Percentiles rank a stretch among this genome's conserved stretches.
phyloP scores from a whole-genome alignment of 2,329 filamentous ascomycete species.

The Diplocarpon mali region DNA sequence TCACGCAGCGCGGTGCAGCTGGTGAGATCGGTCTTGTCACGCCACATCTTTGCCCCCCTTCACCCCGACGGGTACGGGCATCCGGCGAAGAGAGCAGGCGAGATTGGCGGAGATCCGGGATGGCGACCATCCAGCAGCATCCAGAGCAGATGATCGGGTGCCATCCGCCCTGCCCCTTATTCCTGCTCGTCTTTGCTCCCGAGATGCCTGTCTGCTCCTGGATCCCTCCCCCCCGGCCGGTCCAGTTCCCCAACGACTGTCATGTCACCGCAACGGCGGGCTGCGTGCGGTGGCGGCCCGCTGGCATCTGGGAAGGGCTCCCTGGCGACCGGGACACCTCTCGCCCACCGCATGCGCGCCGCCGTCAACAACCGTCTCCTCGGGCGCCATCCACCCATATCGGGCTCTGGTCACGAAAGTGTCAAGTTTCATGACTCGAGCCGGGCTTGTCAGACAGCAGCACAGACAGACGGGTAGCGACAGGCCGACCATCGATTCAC shows the following conservation, averaged over 20 bases:
- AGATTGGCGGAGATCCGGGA: not conserved
- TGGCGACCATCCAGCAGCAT: no score
- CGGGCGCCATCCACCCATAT: not conserved
- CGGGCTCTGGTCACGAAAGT: constrained; percentile 9
- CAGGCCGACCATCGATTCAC: constrained; percentile 1
- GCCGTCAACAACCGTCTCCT: constrained; percentile 5
- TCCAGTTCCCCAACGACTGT: not conserved
- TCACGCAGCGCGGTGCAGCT: no score
- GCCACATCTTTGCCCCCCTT: constrained; percentile 7
- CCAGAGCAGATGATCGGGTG: no score
- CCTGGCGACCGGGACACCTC: constrained; percentile 4
- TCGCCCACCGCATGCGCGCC: constrained; percentile 1
- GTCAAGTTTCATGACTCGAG: constrained; percentile 17
- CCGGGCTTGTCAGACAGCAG: constrained; percentile 6
- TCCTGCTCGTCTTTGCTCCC: no score
- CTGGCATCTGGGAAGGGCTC: not conserved
- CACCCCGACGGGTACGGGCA: constrained; percentile 4
- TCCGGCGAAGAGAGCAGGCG: not conserved
- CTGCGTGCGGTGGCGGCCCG: not conserved
- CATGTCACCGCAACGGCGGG: constrained; percentile 1
- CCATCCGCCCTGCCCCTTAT: no score
- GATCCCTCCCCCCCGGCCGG: no score
- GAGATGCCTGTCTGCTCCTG: no score
- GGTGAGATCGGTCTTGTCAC: constrained; percentile 5
- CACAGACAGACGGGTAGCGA: constrained; percentile 7